These are phyloP conservation scores for Aspergillus biplanus DNA, from an alignment of 495 filamentous ascomycete species.

Conservation along the genomic window DNA sequence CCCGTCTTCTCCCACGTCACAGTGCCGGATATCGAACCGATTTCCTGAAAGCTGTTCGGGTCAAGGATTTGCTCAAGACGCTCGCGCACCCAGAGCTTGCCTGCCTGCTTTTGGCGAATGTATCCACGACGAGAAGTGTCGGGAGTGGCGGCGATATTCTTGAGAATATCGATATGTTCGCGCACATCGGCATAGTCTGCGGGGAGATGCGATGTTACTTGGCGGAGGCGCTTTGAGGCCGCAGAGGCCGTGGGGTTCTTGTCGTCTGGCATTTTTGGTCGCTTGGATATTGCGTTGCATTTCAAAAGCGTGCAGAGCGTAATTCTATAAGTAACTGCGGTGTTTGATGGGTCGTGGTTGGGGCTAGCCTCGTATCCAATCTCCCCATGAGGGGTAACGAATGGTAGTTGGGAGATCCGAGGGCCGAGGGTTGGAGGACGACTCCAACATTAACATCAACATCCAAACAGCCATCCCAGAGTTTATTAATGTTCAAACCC, in stretches of 20 bases:
- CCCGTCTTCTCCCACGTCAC: constrained; percentile 58
- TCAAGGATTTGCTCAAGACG: constrained; percentile 60
- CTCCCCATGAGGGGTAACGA: constrained; percentile 24
- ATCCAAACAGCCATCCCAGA: background rate
- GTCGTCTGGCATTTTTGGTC: constrained; percentile 18
- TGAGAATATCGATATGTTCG: constrained; percentile 52
- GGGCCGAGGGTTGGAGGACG: constrained; percentile 21
- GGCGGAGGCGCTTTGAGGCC: constrained; percentile 41
- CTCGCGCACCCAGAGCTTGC: constrained; percentile 69
- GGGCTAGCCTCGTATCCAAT: background rate
- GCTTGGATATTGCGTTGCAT: background rate
- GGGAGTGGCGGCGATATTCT: constrained; percentile 55
- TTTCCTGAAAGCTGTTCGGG: constrained; percentile 54
- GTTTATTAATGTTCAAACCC: background rate
- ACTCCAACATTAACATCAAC: background rate
- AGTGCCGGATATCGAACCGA: constrained; percentile 62
- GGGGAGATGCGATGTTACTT: constrained; percentile 50
- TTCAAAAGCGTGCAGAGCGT: background rate
- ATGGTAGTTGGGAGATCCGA: constrained; percentile 16
- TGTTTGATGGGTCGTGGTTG: constrained; percentile 6
- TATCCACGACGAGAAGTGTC: constrained; percentile 58
- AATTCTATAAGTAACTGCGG: background rate
- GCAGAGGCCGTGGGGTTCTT: constrained; percentile 20
- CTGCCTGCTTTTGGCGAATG: constrained; percentile 61
- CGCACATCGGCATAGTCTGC: constrained; percentile 66